Evolutionary conservation across 768 basidiomycete genomes (phyloP), one percentile per base, ranked within the genome.

Genomic region (Serendipita indica): DNA sequence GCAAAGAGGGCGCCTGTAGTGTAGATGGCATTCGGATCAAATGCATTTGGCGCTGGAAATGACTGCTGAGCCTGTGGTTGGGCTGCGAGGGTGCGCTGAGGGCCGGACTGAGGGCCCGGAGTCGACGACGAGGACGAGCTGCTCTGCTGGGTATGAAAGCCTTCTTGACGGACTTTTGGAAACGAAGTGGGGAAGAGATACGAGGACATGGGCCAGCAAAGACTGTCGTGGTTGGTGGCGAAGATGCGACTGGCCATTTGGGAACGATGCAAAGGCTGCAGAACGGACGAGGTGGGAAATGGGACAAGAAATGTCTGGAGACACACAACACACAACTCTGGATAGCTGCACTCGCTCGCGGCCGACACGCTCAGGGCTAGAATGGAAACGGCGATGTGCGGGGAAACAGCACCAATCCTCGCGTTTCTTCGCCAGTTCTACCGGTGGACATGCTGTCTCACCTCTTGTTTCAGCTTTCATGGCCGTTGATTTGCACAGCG

Each of bases 161-260:
- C 86, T 71, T 86, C 82, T 66, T 84, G 81, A 61, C 84, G 74
- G 63, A 86, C 71, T 62, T 79, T 78, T 14, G 79, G 77, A 65
- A 54, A 52, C 33, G 57, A 64, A 41, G 71, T 37, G 27, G 65
- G 63, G 43, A 67, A 69, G 67, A 72, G 74, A 69, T 71, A 74
- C 27, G 60, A n/a, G n/a, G n/a, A 57, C 59, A 60, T 60, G 27
- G 32, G 32, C 59, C n/a, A 22, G 13, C 22, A 37, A 35, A 10
- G 22, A 43, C n/a, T n/a, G n/a, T n/a, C n/a, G n/a, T n/a, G n/a
- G n/a, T n/a, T n/a, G n/a, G n/a, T n/a, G n/a, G n/a, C n/a, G n/a
- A n/a, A n/a, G n/a, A n/a, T n/a, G n/a, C n/a, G n/a, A n/a, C n/a
- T n/a, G n/a, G n/a, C n/a, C n/a, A n/a, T n/a, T n/a, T n/a, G n/a